These are phyloP conservation scores for Aspergillus bertholletiae DNA, from an alignment of 495 filamentous ascomycete genomes.

Conservation along the genomic window DNA sequence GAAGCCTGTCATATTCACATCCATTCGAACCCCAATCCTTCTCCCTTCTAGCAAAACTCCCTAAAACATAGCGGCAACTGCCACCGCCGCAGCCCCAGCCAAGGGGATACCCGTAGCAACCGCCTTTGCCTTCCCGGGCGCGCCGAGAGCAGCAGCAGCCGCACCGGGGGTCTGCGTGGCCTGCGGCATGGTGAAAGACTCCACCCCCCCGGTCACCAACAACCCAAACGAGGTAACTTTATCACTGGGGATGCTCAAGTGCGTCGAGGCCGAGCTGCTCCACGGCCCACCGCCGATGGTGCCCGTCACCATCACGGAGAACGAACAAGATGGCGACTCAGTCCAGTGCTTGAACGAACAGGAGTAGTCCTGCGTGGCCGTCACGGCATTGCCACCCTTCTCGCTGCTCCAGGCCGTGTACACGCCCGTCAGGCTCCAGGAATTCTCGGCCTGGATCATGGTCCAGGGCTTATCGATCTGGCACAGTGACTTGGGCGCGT, in stretches of 20 bases:
- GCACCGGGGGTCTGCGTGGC: not conserved
- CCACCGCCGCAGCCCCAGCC: constrained; percentile 1
- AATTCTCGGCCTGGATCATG: constrained; percentile 19
- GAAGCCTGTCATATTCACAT: not conserved
- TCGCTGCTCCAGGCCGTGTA: not conserved
- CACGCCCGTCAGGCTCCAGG: not conserved
- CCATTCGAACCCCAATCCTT: not conserved
- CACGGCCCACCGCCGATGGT: not conserved
- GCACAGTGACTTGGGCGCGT: constrained; percentile 18
- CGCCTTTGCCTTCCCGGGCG: not conserved
- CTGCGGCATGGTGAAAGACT: not conserved
- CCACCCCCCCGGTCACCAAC: not conserved
- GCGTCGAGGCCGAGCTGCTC: not conserved
- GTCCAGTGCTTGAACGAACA: not conserved
- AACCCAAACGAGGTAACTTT: not conserved
- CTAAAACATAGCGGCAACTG: not conserved
- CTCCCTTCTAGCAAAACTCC: not conserved
- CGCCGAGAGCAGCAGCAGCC: not conserved
- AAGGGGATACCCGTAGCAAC: not conserved
- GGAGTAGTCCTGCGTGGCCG: not conserved
- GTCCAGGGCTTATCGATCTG: constrained; percentile 17
- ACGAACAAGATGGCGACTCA: not conserved
- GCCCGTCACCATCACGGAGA: not conserved
- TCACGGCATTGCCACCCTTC: not conserved
- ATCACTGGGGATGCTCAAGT: not conserved